Evolutionary conservation across 352 stramenopile species (phyloP).

Genomic region (Nothophytophthora sp.): DNA sequence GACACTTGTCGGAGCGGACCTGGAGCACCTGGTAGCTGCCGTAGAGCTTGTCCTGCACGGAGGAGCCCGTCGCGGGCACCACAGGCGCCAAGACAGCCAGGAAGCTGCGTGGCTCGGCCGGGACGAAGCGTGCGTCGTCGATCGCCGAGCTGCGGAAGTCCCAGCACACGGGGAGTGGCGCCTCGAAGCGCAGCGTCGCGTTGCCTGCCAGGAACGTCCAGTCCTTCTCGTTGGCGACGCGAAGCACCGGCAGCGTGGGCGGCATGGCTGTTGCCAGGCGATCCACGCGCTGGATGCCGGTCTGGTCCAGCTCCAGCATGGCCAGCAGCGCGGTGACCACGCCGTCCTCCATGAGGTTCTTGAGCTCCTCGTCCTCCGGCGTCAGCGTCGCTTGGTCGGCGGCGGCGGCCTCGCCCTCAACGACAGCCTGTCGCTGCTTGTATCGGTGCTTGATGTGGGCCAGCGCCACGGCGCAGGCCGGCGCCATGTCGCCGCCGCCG

Average conservation of each 20-base stretch:
- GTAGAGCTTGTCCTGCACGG: constrained; percentile 75
- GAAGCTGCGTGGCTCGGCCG: constrained; percentile 63
- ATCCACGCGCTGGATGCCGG: constrained; percentile 70
- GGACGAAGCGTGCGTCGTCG: constrained; percentile 71
- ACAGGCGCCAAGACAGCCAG: constrained; percentile 40
- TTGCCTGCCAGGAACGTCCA: constrained; percentile 59
- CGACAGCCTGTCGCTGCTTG: constrained; percentile 40
- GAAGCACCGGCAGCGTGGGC: constrained; percentile 36
- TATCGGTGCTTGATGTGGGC: constrained; percentile 79
- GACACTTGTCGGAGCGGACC: constrained; percentile 60
- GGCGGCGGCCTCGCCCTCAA: constrained; percentile 19
- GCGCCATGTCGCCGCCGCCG: constrained; percentile 59
- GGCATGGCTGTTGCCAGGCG: constrained; percentile 58
- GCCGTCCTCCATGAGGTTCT: constrained; percentile 70
- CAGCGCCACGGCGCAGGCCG: constrained; percentile 65
- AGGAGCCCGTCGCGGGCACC: constrained; percentile 41
- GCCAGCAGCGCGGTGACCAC: constrained; percentile 69
- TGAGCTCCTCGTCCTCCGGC: constrained; percentile 22
- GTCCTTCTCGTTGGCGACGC: constrained; percentile 33
- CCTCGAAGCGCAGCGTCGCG: constrained; percentile 39
- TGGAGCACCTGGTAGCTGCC: constrained; percentile 68
- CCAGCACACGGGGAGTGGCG: constrained; percentile 65
- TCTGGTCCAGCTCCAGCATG: constrained; percentile 78
- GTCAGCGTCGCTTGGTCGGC: constrained; percentile 8
- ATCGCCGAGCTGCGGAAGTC: constrained; percentile 68